Conservation (phyloP, 2,329 filamentous ascomycete species). For the Coniochaeta sp. region DNA sequence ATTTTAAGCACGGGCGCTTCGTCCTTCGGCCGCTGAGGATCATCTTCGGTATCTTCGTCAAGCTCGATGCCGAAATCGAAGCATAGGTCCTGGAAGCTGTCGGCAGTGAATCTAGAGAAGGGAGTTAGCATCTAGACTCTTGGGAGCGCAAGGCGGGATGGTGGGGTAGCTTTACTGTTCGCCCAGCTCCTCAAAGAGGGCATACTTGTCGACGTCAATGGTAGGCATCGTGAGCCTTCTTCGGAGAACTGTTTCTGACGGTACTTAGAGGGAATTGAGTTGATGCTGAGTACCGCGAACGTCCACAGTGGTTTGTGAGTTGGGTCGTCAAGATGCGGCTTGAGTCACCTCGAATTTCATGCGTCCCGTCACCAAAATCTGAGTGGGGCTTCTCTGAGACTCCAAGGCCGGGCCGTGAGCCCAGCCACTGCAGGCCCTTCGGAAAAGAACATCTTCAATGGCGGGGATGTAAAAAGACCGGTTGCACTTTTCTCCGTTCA, state of each 20-base stretch:
- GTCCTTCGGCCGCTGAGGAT: slow-evolving; percentile 64
- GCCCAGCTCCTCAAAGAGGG: slow-evolving; percentile 87
- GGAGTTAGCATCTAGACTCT: slow-evolving; percentile 12
- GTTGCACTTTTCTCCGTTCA: not conserved
- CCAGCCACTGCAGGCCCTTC: not conserved
- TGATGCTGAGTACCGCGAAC: slow-evolving; percentile 4
- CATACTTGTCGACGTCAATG: slow-evolving; percentile 92
- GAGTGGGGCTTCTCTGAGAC: not conserved
- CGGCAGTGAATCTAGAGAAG: slow-evolving; percentile 65
- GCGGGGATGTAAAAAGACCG: not conserved
- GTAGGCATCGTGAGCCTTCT: slow-evolving; percentile 57
- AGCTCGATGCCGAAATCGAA: slow-evolving; percentile 99
- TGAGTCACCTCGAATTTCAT: slow-evolving; percentile 3
- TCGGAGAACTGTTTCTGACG: not conserved
- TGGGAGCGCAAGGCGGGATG: slow-evolving; percentile 8
- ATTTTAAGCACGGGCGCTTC: slow-evolving; percentile 94
- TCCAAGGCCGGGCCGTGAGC: not conserved
- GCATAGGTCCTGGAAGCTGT: slow-evolving; percentile 94
- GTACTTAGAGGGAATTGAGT: slow-evolving; percentile 7
- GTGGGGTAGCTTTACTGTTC: slow-evolving; percentile 56
- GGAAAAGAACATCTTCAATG: not conserved
- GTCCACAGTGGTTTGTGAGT: not conserved
- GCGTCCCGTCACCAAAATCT: not conserved
- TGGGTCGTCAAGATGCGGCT: not conserved
- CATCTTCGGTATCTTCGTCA: slow-evolving; percentile 85